Evolutionary conservation across 176 grass and related monocot species (phyloP), one percentile per base, ranked within the genome.

Genomic region (Elaeis guineensis): DNA sequence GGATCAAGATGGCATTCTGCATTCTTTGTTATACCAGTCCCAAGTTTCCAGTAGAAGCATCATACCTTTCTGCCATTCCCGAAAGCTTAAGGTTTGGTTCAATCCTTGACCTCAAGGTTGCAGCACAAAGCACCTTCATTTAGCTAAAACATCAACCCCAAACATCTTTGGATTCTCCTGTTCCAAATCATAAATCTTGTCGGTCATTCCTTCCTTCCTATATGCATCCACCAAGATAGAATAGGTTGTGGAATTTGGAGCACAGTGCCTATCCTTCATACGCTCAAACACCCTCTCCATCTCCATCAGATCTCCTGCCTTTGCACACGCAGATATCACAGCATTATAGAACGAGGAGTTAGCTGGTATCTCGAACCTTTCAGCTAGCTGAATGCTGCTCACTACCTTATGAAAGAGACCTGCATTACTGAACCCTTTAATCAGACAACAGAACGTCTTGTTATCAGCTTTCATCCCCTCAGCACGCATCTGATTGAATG

Each of bases 361-460:
- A 20, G 65, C 29, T 4, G 63, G 74, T 49, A 88, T 78, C 59
- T 72, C 80, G 25, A 84, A 75, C 79, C 65, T 90, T 75, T 91
- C 92, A 21, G 92, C 87, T 17, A 90, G 79, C 68, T 97, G 77
- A 71, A 97, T 77, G 71, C 77, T 88, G 49, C 78, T 83, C 5
- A 97, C 80, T 25, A 91, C 92, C 87, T 97, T 97, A 69, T 90
- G 80, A 80, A 97, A 97, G 62, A 88, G 74, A 25, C 72, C 81
- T 2, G 87, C 81, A 17, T 83, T 97, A 53, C 92, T 85, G 29
- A 85, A 97, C 55, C 92, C 92, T 9, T 88, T 73, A 48, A 97
- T 82, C 12, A 97, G 82, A 69, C 83, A 91, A 11, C 83, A 97
- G 58, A 97, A 97, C 48, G 92, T 97, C 62, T 91, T 91, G 9